These are phyloP conservation scores for Scedosporium apiospermum DNA, from an alignment of 2,329 filamentous ascomycete genomes.

Conservation along the genomic window DNA sequence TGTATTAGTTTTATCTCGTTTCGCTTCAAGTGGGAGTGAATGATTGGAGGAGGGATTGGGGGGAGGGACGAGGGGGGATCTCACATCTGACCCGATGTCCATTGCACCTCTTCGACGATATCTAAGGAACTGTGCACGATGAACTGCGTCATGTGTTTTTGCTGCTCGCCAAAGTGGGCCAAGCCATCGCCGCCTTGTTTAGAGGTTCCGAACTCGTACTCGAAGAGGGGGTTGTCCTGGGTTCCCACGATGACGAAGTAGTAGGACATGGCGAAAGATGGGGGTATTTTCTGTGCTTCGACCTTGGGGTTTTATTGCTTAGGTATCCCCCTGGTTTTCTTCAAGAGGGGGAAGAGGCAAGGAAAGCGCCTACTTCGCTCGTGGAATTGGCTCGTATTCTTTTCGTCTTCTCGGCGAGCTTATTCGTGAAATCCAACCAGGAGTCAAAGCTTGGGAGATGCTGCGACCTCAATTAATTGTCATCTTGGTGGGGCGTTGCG, in stretches of 20 bases:
- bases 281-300: neutral
- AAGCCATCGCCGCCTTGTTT: slow-evolving; percentile 92
- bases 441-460: neutral
- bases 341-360: neutral
- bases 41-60: slow-evolving; percentile 3
- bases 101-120: slow-evolving; percentile 93
- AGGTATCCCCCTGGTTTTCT: too few relatives aligned
- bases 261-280: slow-evolving; percentile 67
- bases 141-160: slow-evolving; percentile 93
- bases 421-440: too few relatives aligned
- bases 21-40: slow-evolving; percentile 9
- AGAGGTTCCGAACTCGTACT: slow-evolving; percentile 92
- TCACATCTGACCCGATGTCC: slow-evolving; percentile 77
- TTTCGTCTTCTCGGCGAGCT: neutral
- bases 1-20: neutral
- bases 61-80: slow-evolving; percentile 15
- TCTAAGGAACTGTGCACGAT: slow-evolving; percentile 90
- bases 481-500: neutral
- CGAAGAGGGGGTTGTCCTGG: slow-evolving; percentile 91
- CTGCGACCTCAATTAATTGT: neutral
- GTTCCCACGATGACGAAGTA: slow-evolving; percentile 97
- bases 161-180: slow-evolving; percentile 78
- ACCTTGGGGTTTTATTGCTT: neutral
- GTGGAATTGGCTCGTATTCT: neutral
- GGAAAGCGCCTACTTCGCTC: neutral